Base-by-base conservation (phyloP, 2,329 filamentous ascomycete species). In the Bimuria novae-zelandiae region DNA sequence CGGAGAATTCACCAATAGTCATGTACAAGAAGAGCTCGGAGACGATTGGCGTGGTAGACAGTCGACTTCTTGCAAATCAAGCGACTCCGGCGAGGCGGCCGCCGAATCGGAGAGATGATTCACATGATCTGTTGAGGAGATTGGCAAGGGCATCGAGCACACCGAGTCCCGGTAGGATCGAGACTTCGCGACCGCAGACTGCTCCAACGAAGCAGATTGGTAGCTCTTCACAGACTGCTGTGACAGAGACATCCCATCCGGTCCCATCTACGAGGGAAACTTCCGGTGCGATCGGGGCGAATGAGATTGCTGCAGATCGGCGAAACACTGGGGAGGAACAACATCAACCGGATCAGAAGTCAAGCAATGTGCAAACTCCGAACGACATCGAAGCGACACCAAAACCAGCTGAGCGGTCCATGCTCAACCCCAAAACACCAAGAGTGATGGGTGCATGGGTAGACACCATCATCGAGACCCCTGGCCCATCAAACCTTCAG, bases 401-500 rank as follows among this genome's bases (percentile, higher is more conserved):
- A 16, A 58, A 68, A 45, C 67, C 69, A 21, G 48, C 52, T 21
- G 61, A 67, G 19, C 62, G 46, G 5, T 51, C 65, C 3, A 37
- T 59, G 22, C 40, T 66, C 7, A 59, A 66, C 16, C 61, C 70
- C 5, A 77, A 76, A 51, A 80, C 78, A 3, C 77, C 78, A 11
- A 61, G 75, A 2, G 76, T 79, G 6, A 79, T 74, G 40, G 78
- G 78, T 21, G 78, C 74, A 21, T 80, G 78, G 78, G 64, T 79
- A 27, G 77, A 80, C 39, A 80, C 78, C 3, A 77, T 76, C 25
- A 63, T 80, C 27, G 78, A 80, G 36, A 80, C 78, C 3, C 77
- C 76, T 25, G 71, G 60, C 3, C 67, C 65, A n/a, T 64, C 63
- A 16, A 67, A 67, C 17, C 35, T 47, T 14, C 59, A 41, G 19